A percentile compares a stretch with the other conserved stretches of the same genome.
Evolutionary conservation across 768 basidiomycete genomes (phyloP).

Genomic region (Leucocoprinus sp.): DNA sequence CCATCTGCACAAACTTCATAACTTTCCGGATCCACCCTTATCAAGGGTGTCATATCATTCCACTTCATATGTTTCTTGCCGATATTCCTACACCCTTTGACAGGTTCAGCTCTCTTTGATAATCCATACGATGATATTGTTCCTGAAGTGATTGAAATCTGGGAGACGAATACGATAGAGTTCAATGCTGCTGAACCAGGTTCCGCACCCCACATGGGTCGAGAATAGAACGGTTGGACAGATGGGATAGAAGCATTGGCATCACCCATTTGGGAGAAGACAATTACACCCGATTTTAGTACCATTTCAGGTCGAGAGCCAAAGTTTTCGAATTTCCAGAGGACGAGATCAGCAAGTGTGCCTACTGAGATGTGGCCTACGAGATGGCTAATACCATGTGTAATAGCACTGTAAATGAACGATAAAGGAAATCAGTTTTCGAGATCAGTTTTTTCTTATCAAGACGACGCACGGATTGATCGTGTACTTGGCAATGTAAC

Average conservation of each 20-base stretch:
- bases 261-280: conserved; percentile 92
- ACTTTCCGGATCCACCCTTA: conserved; percentile 87
- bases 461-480: conserved; percentile 95
- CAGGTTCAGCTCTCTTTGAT: conserved; percentile 50
- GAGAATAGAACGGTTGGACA: conserved; percentile 79
- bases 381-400: conserved; percentile 84
- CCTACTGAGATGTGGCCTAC: conserved; percentile 81
- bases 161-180: conserved; percentile 83
- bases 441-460: no score
- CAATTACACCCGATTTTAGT: conserved; percentile 91
- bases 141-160: conserved; percentile 31
- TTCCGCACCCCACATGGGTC: conserved; percentile 91
- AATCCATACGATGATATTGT: conserved; percentile 51
- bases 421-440: neutral
- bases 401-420: conserved; percentile 60
- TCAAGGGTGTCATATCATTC: conserved; percentile 75
- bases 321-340: conserved; percentile 94
- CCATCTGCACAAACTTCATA: conserved; percentile 86
- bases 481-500: conserved; percentile 95
- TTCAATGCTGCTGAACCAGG: conserved; percentile 73
- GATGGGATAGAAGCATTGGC: conserved; percentile 95
- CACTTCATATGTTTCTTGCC: conserved; percentile 91
- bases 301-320: conserved; percentile 92
- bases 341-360: conserved; percentile 85
- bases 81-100: conserved; percentile 65